Percentiles rank a stretch among this genome's conserved stretches.
Conservation (phyloP, 2,329 filamentous ascomycete genomes). For the Chaetomiaceae sp. region DNA sequence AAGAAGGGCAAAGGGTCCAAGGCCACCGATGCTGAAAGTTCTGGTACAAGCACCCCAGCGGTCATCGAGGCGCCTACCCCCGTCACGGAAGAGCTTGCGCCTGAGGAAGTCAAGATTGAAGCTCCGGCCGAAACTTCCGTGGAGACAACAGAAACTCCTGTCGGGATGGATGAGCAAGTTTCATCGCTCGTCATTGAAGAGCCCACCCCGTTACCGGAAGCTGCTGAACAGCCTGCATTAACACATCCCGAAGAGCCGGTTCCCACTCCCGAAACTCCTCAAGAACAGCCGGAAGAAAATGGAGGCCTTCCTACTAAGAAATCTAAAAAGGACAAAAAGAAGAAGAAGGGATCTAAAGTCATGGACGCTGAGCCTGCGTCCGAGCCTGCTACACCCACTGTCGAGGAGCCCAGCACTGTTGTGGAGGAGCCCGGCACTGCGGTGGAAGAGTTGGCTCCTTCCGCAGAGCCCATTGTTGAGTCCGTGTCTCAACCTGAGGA, state of each 20-base stretch:
- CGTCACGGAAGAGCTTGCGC: not conserved
- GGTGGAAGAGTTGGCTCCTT: too few relatives aligned
- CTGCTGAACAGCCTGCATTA: not conserved
- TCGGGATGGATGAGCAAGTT: not conserved
- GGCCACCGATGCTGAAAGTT: not conserved
- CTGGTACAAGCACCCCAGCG: not conserved
- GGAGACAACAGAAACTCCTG: not conserved
- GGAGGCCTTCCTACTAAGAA: constrained; percentile 8
- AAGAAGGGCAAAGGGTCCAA: constrained; percentile 17
- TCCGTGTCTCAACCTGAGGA: not conserved
- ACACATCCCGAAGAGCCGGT: not conserved
- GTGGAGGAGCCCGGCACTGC: not conserved
- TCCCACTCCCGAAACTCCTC: not conserved
- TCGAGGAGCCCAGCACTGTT: not conserved
- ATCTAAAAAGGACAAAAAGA: constrained; percentile 21
- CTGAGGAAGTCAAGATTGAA: not conserved
- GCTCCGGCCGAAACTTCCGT: not conserved
- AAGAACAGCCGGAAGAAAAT: not conserved
- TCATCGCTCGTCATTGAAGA: not conserved
- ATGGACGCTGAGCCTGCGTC: not conserved
- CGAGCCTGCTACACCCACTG: not conserved
- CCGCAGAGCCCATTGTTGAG: not conserved
- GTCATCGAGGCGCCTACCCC: not conserved
- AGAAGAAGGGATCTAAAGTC: constrained; percentile 15
- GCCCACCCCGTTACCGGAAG: not conserved